A percentile compares a stretch with the other conserved stretches of the same genome.
Conservation (phyloP, 495 filamentous ascomycete species). For the Glonium stellatum region DNA sequence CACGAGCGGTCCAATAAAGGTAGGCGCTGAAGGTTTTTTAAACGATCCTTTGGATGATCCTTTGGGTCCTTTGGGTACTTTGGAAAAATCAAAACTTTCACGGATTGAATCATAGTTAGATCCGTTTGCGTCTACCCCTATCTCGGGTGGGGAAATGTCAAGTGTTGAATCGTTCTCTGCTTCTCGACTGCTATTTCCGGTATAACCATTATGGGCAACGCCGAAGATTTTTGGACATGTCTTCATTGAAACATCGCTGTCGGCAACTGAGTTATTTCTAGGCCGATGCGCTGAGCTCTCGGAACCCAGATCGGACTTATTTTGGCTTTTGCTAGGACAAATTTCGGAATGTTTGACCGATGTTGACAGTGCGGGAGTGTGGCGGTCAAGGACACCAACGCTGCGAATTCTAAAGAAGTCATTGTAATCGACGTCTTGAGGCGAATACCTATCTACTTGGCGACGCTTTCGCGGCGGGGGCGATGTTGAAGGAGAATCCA, state of each 20-base stretch:
- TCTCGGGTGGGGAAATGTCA: no score
- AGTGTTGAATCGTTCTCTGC: no score
- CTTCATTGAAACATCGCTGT: background rate
- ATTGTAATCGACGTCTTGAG: background rate
- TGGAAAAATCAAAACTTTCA: conserved; percentile 6
- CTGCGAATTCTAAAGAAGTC: background rate
- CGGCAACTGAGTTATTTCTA: background rate
- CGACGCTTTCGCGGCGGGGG: background rate
- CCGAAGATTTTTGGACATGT: no score
- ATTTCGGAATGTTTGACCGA: background rate
- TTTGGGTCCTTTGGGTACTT: conserved; percentile 8
- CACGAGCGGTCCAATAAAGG: background rate
- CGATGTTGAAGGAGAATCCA: background rate
- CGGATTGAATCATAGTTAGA: background rate
- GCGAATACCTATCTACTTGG: background rate
- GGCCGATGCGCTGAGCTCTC: background rate
- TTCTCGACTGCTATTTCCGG: no score
- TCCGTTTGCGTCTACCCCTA: background rate
- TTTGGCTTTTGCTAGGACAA: background rate
- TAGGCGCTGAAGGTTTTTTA: background rate
- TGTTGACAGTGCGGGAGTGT: background rate
- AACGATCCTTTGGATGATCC: background rate
- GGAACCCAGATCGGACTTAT: background rate
- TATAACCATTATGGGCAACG: no score
- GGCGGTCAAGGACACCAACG: background rate